Percentiles rank a stretch among this genome's conserved stretches.
Conservation (phyloP, 1,139 yeast genomes). For the Yamadazyma spencermartinsiae region DNA sequence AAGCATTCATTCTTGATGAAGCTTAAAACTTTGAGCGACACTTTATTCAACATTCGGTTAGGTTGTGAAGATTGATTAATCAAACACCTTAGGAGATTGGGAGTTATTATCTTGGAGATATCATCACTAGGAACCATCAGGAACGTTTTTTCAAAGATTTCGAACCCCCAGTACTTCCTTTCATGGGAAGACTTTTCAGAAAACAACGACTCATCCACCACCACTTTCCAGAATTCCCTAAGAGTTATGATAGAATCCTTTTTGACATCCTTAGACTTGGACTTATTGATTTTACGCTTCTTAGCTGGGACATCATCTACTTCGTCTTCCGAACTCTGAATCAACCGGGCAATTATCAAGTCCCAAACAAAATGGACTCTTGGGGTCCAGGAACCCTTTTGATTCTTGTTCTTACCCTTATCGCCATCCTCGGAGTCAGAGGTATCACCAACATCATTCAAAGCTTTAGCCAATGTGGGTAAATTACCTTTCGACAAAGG, state of each 20-base stretch:
- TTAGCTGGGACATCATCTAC: slow-evolving; percentile 14
- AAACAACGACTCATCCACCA: slow-evolving; percentile 79
- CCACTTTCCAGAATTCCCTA: slow-evolving; percentile 76
- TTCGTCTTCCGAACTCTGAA: slow-evolving; percentile 17
- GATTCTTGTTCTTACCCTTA: slow-evolving; percentile 33
- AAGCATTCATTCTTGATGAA: slow-evolving; percentile 39
- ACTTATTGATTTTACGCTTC: slow-evolving; percentile 31
- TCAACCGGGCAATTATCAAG: slow-evolving; percentile 43
- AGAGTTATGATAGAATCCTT: slow-evolving; percentile 41
- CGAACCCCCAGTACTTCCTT: slow-evolving; percentile 85
- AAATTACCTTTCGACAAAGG: slow-evolving; percentile 74
- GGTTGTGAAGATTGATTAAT: slow-evolving; percentile 75
- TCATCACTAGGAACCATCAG: slow-evolving; percentile 24
- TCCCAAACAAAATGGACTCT: slow-evolving; percentile 84
- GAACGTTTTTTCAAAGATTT: slow-evolving; percentile 59
- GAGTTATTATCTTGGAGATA: slow-evolving; percentile 54
- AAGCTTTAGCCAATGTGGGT: slow-evolving; percentile 57
- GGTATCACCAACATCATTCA: slow-evolving; percentile 54
- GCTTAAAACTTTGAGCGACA: slow-evolving; percentile 56
- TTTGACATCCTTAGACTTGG: slow-evolving; percentile 29
- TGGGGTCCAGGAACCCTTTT: slow-evolving; percentile 75
- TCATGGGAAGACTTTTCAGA: slow-evolving; percentile 78
- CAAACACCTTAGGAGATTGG: slow-evolving; percentile 71
- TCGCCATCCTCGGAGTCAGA: background rate
- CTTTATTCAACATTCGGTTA: slow-evolving; percentile 65